Evolutionary conservation across 345 rosid species (phyloP).

Genomic region (Populus alba): DNA sequence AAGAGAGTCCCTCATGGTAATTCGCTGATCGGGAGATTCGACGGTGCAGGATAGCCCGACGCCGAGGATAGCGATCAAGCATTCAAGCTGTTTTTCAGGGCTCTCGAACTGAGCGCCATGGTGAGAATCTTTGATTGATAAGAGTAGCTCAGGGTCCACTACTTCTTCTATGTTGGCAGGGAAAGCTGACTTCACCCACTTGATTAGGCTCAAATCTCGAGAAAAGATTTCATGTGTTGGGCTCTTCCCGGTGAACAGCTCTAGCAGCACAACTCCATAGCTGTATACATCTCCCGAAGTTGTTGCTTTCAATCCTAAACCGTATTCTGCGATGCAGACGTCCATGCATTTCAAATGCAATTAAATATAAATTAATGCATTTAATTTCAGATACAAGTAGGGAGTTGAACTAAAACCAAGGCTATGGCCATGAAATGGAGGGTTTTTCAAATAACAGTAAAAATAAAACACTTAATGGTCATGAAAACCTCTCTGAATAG

Average conservation of each 20-base stretch:
- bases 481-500: too few species aligned
- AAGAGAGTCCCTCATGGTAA: conserved; percentile 41
- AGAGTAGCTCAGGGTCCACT: conserved; percentile 34
- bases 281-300: conserved; percentile 52
- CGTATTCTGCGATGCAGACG: conserved; percentile 38
- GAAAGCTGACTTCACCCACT: conserved; percentile 36
- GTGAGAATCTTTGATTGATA: not conserved
- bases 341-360: not conserved
- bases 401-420: too few species aligned
- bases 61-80: conserved; percentile 32
- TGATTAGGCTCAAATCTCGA: conserved; percentile 31
- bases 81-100: conserved; percentile 11
- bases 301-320: conserved; percentile 44
- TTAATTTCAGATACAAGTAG: too few species aligned
- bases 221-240: conserved; percentile 41
- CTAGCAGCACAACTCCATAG: conserved; percentile 40
- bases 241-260: conserved; percentile 40
- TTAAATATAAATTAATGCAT: not conserved
- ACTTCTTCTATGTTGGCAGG: conserved; percentile 20
- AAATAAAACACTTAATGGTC: too few species aligned
- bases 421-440: too few species aligned
- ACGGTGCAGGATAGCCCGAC: conserved; percentile 42
- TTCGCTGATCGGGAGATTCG: conserved; percentile 34
- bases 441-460: too few species aligned
- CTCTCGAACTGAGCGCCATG: not conserved